phyloP scores from a whole-genome alignment of 139 green algal genomes.

The Eudorina sp. region DNA sequence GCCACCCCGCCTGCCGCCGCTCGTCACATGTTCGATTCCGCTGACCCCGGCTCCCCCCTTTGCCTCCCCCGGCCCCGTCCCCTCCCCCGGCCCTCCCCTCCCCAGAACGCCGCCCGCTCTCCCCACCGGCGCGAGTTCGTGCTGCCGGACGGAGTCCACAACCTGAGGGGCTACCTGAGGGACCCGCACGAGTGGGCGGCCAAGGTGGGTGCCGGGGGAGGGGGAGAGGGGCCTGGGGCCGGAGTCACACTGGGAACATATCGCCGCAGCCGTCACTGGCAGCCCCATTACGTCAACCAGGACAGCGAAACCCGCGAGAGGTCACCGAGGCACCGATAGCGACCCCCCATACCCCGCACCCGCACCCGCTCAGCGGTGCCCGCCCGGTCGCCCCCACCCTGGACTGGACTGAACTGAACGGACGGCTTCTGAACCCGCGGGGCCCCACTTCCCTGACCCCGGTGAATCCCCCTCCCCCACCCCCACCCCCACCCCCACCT shows the following conservation, averaged over 20 bases:
- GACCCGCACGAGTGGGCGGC: conserved; percentile 36
- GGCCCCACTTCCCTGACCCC: background rate
- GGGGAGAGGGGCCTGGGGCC: background rate
- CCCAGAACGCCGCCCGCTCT: conserved; percentile 51
- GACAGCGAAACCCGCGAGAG: too few species aligned
- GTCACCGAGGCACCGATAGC: too few species aligned
- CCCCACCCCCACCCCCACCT: background rate
- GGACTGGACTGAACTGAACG: too few species aligned
- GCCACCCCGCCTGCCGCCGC: too few species aligned
- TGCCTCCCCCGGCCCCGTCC: background rate
- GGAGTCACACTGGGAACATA: too few species aligned
- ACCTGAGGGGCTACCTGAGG: conserved; percentile 84
- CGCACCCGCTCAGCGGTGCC: background rate
- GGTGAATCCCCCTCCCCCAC: background rate
- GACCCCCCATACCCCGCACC: background rate
- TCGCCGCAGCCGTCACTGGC: too few species aligned
- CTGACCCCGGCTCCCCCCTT: too few species aligned
- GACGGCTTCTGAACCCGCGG: too few species aligned
- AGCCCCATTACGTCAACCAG: too few species aligned
- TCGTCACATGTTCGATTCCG: too few species aligned
- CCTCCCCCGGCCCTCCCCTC: background rate
- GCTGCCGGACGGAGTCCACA: conserved; percentile 93
- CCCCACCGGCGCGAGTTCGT: conserved; percentile 85
- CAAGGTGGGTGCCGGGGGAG: conserved; percentile 14
- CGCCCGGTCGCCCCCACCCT: background rate